Percentiles rank a stretch among this genome's conserved stretches.
These are phyloP conservation scores for Prunus fruticosa DNA, from an alignment of 306 rosid species.

Conservation along the genomic window DNA sequence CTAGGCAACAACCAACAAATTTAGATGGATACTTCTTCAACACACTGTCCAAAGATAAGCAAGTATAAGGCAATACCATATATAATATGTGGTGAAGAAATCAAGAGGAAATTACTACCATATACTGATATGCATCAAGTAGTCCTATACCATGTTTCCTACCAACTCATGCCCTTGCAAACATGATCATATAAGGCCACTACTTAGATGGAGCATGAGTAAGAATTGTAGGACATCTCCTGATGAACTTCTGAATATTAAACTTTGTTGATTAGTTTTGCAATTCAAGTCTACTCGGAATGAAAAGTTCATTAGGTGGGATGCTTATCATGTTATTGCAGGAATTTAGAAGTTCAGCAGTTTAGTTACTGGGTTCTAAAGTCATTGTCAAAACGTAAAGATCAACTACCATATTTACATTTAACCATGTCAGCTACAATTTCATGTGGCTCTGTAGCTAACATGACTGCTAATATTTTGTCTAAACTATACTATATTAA, in stretches of 20 bases:
- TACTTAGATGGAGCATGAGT: neutral
- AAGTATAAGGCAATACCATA: neutral
- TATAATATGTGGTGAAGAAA: neutral
- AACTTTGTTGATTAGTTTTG: neutral
- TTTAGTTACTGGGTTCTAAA: constrained; percentile 5
- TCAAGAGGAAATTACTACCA: too few relatives aligned
- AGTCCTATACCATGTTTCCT: too few relatives aligned
- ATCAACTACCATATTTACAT: neutral
- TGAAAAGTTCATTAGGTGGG: neutral
- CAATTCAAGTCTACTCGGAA: neutral
- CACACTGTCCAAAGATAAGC: constrained; percentile 50
- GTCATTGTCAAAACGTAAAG: neutral
- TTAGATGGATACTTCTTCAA: constrained; percentile 73
- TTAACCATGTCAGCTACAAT: constrained; percentile 3
- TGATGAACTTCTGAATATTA: neutral
- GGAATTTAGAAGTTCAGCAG: neutral
- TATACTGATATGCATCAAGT: too few relatives aligned
- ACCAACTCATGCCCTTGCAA: too few relatives aligned
- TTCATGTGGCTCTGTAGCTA: constrained; percentile 5
- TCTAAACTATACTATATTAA: neutral
- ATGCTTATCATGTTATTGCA: neutral
- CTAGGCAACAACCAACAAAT: constrained; percentile 91
- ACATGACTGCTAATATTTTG: neutral
- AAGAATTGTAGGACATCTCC: neutral
- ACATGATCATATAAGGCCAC: too few relatives aligned